Evolutionary conservation across 1,139 yeast species (phyloP), one percentile per base, ranked within the genome.

Genomic region (Saccharomyces pastorianus): DNA sequence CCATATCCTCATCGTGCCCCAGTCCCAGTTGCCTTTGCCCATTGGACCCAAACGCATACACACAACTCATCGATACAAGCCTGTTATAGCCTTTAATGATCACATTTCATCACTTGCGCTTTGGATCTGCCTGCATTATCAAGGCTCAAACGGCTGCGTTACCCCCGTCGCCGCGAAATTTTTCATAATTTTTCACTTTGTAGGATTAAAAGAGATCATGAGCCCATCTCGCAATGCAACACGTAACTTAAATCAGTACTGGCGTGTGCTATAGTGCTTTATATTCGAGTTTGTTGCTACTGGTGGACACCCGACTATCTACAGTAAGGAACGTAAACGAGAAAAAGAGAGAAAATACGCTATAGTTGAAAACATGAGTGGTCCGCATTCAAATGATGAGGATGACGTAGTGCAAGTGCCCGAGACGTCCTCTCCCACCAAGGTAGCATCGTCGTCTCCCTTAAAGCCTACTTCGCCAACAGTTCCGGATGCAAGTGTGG

Each of bases 1-100:
- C 63, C 28, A 75, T 65, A 66, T 91, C 97, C 1, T 77, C 78
- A 48, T 73, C 73, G 53, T 80, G 77, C 0, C 77, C 79, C 2
- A 80, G 68, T 1, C 97, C 97, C 51, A 91, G 75, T 66, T 91
- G 98, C 55, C 71, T 82, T 50, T 71, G 74, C 1, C 96, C 96
- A 70, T 91, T 91, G 1, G 96, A 89, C 0, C 98, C 98, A 68
- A 95, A 83, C 1, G 81, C 73, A 46, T 55, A 61, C 4, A 64
- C 58, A 13, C 42, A 74, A 17, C 51, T 44, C 59, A 59, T 58
- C n/a, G 13, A 41, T 14, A 13, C 42, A 14, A 13, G 13, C 32
- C 17, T 42, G 2, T 23, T 4, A 7, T 13, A 17, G 20, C 7
- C 29, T 44, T 13, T 47, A 17, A 14, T 49, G 27, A 9, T 32